A percentile compares a stretch with the other conserved stretches of the same genome.
These are phyloP conservation scores for Xerocomus amazonicus DNA, from an alignment of 1,284 basidiomycete species.

Conservation along the genomic window DNA sequence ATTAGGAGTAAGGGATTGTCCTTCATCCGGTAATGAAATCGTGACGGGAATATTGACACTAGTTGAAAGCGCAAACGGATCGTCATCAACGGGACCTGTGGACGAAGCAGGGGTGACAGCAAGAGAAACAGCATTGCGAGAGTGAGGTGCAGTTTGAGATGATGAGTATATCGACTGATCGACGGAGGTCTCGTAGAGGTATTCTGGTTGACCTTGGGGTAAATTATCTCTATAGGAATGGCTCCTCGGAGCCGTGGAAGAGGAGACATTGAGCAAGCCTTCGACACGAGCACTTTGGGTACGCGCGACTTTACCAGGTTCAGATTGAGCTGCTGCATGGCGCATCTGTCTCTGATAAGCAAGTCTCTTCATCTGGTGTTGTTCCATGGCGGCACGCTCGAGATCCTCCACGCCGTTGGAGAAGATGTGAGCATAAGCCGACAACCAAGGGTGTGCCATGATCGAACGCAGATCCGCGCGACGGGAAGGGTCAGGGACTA, in stretches of 20 bases:
- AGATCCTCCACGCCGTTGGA: slow-evolving; percentile 72
- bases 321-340: slow-evolving; percentile 36
- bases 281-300: slow-evolving; percentile 46
- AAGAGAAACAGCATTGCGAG: slow-evolving; percentile 43
- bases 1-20: slow-evolving; percentile 28
- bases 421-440: slow-evolving; percentile 63
- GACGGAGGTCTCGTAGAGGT: slow-evolving; percentile 50
- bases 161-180: slow-evolving; percentile 44
- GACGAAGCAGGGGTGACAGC: slow-evolving; percentile 43
- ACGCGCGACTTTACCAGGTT: slow-evolving; percentile 39
- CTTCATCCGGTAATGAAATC: slow-evolving; percentile 31
- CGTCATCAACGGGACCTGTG: slow-evolving; percentile 41
- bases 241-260: slow-evolving; percentile 32
- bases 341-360: slow-evolving; percentile 77
- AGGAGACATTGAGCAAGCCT: slow-evolving; percentile 33
- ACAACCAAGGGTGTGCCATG: slow-evolving; percentile 85
- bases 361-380: slow-evolving; percentile 78
- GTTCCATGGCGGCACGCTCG: slow-evolving; percentile 77
- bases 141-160: slow-evolving; percentile 29
- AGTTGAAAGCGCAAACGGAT: slow-evolving; percentile 46
- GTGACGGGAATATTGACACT: slow-evolving; percentile 35
- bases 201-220: slow-evolving; percentile 42
- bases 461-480: slow-evolving; percentile 74
- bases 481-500: slow-evolving; percentile 76
- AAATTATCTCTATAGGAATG: slow-evolving; percentile 39